Evolutionary conservation across 257 asterid genomes (phyloP), one percentile per base, ranked within the genome.

Genomic region (Solanum raphanifolium): DNA sequence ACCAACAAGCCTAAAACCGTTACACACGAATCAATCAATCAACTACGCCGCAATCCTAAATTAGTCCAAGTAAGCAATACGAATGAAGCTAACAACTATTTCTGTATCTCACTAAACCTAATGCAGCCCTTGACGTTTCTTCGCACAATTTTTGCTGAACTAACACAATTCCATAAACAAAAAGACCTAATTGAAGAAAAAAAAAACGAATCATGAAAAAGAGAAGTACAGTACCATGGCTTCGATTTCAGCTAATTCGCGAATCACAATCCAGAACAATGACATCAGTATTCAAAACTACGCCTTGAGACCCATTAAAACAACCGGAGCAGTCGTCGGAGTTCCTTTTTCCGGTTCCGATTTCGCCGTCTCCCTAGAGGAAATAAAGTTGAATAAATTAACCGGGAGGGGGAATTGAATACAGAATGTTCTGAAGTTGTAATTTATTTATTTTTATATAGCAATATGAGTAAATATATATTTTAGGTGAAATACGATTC

Each of bases 201-300:
- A n/a, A 62, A 78, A 41, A 78, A 4, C 25, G 34, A 39, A 13
- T 72, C 25, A 32, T 32, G 43, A 72, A 72, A 20, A 72, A 32
- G 79, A 72, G 25, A 9, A 76, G 58, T 36, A 38, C 6, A n/a
- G 18, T 89, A 92, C 94, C 94, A 92, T 92, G 88, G 90, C 74
- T 89, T 87, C 92, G 84, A 88, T 85, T 78, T 89, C 93, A 48
- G 90, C 92, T 71, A 90, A 92, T 87, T 87, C 91, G 86, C 89
- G 90, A 86, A 74, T 88, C 58, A 90, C 89, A 82, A 72, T 84
- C 91, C 91, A 88, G 89, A 91, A 78, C 86, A 89, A 78, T 83
- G 93, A 86, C 91, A 88, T 87, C 85, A 88, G 84, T 73, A 11
- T 86, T 83, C 9, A 60, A 87, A 60, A 66, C 35, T 84, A 72